These are phyloP conservation scores for Talaromyces sp. DNA, from an alignment of 2,329 filamentous ascomycete species.

Conservation along the genomic window DNA sequence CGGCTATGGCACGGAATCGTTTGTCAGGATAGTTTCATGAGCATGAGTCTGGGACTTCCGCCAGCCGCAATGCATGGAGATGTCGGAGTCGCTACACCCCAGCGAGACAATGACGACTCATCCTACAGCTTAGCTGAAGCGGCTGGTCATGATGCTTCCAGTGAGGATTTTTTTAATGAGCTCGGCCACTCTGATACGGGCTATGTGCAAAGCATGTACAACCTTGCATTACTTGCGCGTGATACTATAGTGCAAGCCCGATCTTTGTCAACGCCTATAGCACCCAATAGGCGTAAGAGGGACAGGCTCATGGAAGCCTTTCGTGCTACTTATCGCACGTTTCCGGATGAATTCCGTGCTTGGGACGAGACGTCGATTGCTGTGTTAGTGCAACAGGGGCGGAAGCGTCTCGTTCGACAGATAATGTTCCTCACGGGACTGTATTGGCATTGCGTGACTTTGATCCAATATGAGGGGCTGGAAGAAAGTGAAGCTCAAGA, in stretches of 20 bases:
- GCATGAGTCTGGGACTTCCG: slow-evolving; percentile 14
- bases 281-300: slow-evolving; percentile 11
- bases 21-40: slow-evolving; percentile 17
- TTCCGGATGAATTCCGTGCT: slow-evolving; percentile 13
- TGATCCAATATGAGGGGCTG: slow-evolving; percentile 13
- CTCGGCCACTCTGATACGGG: slow-evolving; percentile 7
- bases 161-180: slow-evolving; percentile 13
- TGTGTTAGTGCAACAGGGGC: slow-evolving; percentile 1
- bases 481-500: slow-evolving; percentile 10
- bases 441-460: slow-evolving; percentile 14
- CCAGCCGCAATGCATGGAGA: slow-evolving; percentile 11
- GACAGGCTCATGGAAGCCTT: slow-evolving; percentile 6
- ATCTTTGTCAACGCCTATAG: slow-evolving; percentile 13
- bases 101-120: slow-evolving; percentile 12
- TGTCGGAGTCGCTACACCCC: slow-evolving; percentile 11
- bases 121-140: slow-evolving; percentile 2
- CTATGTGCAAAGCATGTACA: slow-evolving; percentile 15
- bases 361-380: slow-evolving; percentile 12
- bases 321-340: slow-evolving; percentile 13
- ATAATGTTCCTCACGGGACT: slow-evolving; percentile 15
- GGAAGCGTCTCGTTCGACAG: slow-evolving; percentile 12
- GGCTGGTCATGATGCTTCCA: not conserved
- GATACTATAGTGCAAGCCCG: slow-evolving; percentile 14
- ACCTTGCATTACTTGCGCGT: slow-evolving; percentile 12
- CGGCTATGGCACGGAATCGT: slow-evolving; percentile 14